Evolutionary conservation across 2,329 filamentous ascomycete genomes (phyloP).

Genomic region (Ophiostoma angusticollis): DNA sequence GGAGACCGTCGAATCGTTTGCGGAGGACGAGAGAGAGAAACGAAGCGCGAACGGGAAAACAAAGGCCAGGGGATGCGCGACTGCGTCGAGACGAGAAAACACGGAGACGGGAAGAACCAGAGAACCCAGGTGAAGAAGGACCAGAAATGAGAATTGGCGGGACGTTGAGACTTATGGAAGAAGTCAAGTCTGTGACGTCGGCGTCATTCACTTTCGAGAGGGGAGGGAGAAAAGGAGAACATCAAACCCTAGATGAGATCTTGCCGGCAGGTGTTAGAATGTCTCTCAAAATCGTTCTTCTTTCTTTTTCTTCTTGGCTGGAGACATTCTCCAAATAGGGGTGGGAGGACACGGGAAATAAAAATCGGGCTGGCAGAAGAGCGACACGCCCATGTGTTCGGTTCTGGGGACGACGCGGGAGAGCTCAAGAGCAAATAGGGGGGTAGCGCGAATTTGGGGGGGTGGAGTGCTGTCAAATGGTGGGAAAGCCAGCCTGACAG

Average conservation of each 20-base stretch:
- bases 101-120: neutral
- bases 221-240: slow-evolving; percentile 1
- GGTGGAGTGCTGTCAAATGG: slow-evolving; percentile 1
- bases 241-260: slow-evolving; percentile 6
- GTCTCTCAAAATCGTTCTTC: too few species aligned
- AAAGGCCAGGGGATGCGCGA: neutral
- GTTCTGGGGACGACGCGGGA: slow-evolving; percentile 7
- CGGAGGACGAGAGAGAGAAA: neutral
- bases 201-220: neutral
- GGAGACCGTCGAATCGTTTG: too few species aligned
- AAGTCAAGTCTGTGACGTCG: too few species aligned
- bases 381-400: slow-evolving; percentile 4
- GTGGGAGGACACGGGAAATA: slow-evolving; percentile 2
- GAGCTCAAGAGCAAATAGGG: neutral
- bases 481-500: too few species aligned
- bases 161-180: neutral
- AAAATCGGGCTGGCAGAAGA: slow-evolving; percentile 4
- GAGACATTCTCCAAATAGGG: slow-evolving; percentile 1
- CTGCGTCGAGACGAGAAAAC: neutral
- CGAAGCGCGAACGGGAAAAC: neutral
- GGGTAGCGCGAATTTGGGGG: neutral
- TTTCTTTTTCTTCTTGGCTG: slow-evolving; percentile 1
- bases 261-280: too few species aligned
- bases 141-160: neutral
- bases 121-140: neutral